Evolutionary conservation across 345 rosid genomes (phyloP), one percentile per base, ranked within the genome.

Genomic region (Clausena lansium): DNA sequence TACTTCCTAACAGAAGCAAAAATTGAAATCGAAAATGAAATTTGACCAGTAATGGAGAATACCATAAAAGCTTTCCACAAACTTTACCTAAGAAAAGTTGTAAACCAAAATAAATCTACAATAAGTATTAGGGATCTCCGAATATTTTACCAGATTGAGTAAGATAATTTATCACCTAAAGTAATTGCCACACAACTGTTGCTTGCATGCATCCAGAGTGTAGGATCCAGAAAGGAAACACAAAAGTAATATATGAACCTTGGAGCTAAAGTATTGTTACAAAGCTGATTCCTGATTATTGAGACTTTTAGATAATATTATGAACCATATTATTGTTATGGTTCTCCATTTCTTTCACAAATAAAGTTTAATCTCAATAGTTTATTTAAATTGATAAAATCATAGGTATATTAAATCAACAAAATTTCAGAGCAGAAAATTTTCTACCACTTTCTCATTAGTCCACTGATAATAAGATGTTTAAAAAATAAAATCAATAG

Each of bases 51-150:
- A 76, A 36, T 25, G 27, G 25, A 75, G 30, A 58, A 62, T 45
- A 47, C n/a, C 4, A 72, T 10, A 57, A 45, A 64, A 52, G 60
- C 76, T 57, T 81, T 28, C 36, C 10, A 61, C 71, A 68, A 54
- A 20, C 59, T 45, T 68, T 75, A 14, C 36, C 24, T 17, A 58
- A 10, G 45, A 36, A 50, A 36, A 50, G 57, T 57, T 35, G 15
- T 19, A 10, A 36, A 6, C 1, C 8, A 54, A 24, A 33, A 64
- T 24, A 50, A 20, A 14, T 62, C 64, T 36, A 41, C 15, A 17
- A 24, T 14, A 59, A 47, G 47, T 15, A 69, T 11, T 39, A 15
- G 3, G 67, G 33, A 58, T 25, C 2, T 58, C 22, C 39, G 54
- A 57, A 27, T 1, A 11, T 4, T 10, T 20, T 45, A 41, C 20